Conservation (phyloP, 2,329 filamentous ascomycete species). For the Pseudogymnoascus sp. region DNA sequence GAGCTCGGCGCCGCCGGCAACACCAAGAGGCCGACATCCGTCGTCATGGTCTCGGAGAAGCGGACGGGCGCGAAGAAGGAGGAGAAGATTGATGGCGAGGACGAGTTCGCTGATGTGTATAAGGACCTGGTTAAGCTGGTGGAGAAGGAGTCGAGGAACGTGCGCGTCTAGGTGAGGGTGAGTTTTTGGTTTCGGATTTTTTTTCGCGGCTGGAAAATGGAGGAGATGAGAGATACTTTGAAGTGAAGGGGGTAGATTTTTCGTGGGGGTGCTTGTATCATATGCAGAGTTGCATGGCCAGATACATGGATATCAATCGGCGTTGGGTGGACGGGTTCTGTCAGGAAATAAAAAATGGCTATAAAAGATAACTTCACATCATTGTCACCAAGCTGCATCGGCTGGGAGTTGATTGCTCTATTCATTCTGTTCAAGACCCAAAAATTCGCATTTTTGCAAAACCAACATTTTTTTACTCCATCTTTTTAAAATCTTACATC, state of each 20-base stretch:
- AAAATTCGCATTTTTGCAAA: background rate
- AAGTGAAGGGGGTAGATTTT: background rate
- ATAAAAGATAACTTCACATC: background rate
- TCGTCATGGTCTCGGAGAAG: slow-evolving; percentile 76
- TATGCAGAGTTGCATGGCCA: slow-evolving; percentile 4
- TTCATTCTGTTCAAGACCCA: background rate
- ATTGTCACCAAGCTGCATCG: background rate
- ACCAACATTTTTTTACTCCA: background rate
- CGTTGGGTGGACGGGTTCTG: slow-evolving; percentile 1
- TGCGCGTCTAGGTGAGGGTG: slow-evolving; percentile 22
- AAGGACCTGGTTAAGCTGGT: slow-evolving; percentile 57
- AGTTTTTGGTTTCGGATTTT: background rate
- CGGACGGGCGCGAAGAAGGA: slow-evolving; percentile 31
- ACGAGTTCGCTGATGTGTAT: slow-evolving; percentile 56
- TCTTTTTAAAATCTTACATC: background rate
- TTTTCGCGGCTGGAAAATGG: background rate
- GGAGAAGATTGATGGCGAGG: slow-evolving; percentile 39
- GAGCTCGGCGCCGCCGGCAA: slow-evolving; percentile 88
- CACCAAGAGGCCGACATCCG: slow-evolving; percentile 93
- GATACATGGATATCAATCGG: slow-evolving; percentile 6
- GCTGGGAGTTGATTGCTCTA: background rate
- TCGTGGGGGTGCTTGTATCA: slow-evolving; percentile 6
- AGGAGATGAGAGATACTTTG: background rate
- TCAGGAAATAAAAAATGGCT: slow-evolving; percentile 2
- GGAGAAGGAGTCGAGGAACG: slow-evolving; percentile 53